These are phyloP conservation scores for Myochromella boudieri DNA, from an alignment of 768 basidiomycete species.

Conservation along the genomic window DNA sequence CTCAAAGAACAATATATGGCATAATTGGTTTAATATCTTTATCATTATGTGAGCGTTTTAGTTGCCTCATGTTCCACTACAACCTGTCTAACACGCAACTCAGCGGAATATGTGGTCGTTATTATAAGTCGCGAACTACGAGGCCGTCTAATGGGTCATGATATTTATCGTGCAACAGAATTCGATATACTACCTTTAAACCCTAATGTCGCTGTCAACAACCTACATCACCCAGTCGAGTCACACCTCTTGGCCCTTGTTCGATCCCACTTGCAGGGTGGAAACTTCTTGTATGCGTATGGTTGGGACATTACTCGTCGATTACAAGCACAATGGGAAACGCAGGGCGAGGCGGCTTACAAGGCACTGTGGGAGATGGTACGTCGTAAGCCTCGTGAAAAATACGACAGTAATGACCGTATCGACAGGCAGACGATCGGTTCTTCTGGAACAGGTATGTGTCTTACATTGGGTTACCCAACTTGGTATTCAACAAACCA, in stretches of 20 bases:
- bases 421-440: constrained; percentile 86
- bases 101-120: constrained; percentile 93
- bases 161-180: constrained; percentile 87
- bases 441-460: constrained; percentile 96
- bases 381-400: too few relatives aligned
- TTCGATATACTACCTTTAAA: constrained; percentile 90
- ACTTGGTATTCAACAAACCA: constrained; percentile 20
- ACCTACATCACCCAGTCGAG: constrained; percentile 83
- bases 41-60: constrained; percentile 52
- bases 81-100: not conserved
- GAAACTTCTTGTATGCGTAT: constrained; percentile 90
- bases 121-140: constrained; percentile 80
- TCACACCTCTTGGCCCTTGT: constrained; percentile 84
- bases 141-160: constrained; percentile 79
- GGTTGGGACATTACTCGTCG: constrained; percentile 86
- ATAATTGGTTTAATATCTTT: constrained; percentile 78
- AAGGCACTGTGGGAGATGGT: constrained; percentile 80
- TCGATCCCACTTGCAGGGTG: constrained; percentile 75
- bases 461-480: not conserved
- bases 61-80: not conserved
- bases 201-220: constrained; percentile 61
- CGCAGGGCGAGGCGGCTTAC: constrained; percentile 46
- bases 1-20: constrained; percentile 68
- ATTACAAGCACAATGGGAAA: constrained; percentile 78
- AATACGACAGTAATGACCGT: too few relatives aligned